Percentiles rank a stretch among this genome's conserved stretches.
Evolutionary conservation across 768 basidiomycete species (phyloP).

Genomic region (Trametes sanguinea): DNA sequence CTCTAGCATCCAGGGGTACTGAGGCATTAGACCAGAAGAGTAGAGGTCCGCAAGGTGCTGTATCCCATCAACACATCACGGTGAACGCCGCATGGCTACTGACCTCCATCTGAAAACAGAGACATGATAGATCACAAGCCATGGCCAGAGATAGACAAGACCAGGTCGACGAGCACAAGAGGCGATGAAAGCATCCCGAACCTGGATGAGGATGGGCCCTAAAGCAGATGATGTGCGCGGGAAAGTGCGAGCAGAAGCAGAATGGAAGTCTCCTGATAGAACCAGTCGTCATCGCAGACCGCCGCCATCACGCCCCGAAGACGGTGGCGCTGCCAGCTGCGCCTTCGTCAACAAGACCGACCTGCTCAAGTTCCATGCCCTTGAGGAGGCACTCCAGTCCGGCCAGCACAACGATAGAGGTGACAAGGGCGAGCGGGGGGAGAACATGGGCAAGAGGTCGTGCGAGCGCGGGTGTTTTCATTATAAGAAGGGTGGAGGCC

Average conservation of each 20-base stretch:
- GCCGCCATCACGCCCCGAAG: not conserved
- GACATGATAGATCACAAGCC: not conserved
- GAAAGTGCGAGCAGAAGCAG: not conserved
- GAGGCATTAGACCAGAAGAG: too few species aligned
- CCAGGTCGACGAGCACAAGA: not conserved
- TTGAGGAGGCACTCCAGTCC: not conserved
- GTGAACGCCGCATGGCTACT: not conserved
- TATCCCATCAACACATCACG: not conserved
- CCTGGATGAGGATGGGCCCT: not conserved
- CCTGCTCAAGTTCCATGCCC: not conserved
- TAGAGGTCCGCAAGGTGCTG: not conserved
- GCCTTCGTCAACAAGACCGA: not conserved
- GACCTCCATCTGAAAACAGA: not conserved
- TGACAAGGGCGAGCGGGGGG: not conserved
- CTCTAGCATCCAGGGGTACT: too few species aligned
- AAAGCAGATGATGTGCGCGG: conserved; percentile 4
- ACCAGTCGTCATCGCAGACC: not conserved
- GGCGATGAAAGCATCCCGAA: conserved; percentile 2
- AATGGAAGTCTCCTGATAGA: conserved; percentile 7
- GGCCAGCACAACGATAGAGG: not conserved
- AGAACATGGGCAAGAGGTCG: not conserved
- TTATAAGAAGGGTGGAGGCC: conserved; percentile 5
- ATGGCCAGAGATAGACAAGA: not conserved
- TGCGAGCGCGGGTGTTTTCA: not conserved
- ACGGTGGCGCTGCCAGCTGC: not conserved